Evolutionary conservation across 495 filamentous ascomycete genomes (phyloP).

Genomic region (Tuber aestivum): DNA sequence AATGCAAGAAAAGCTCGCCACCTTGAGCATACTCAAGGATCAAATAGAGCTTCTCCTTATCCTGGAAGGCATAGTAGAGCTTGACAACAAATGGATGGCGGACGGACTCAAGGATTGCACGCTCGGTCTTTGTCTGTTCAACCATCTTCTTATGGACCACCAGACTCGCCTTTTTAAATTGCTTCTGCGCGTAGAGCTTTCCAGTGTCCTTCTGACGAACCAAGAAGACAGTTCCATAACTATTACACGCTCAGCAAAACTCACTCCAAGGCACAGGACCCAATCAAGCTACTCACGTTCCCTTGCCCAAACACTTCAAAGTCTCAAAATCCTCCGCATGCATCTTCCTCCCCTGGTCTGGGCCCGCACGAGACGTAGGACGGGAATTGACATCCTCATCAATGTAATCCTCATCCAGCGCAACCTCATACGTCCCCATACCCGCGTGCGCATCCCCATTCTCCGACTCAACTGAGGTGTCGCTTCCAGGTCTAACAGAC

Average conservation of each 20-base stretch:
- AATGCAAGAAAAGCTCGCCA: slow-evolving; percentile 86
- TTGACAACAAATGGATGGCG: slow-evolving; percentile 96
- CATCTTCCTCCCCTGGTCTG: slow-evolving; percentile 61
- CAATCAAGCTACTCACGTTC: slow-evolving; percentile 49
- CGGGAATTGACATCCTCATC: slow-evolving; percentile 57
- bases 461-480: slow-evolving; percentile 56
- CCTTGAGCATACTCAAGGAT: slow-evolving; percentile 98
- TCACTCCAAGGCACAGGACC: not conserved
- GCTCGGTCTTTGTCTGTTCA: slow-evolving; percentile 96
- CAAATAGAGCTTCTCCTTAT: slow-evolving; percentile 93
- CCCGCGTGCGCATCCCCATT: slow-evolving; percentile 50
- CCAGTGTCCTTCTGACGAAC: slow-evolving; percentile 83
- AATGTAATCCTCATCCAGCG: slow-evolving; percentile 79
- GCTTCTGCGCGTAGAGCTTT: slow-evolving; percentile 92
- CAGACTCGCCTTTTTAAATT: slow-evolving; percentile 91
- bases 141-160: slow-evolving; percentile 87
- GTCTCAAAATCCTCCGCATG: slow-evolving; percentile 82
- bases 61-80: slow-evolving; percentile 96
- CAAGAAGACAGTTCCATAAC: slow-evolving; percentile 82
- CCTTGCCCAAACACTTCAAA: slow-evolving; percentile 93
- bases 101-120: slow-evolving; percentile 85
- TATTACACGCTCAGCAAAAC: slow-evolving; percentile 16
- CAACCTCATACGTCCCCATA: slow-evolving; percentile 79
- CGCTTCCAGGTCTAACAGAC: slow-evolving; percentile 44
- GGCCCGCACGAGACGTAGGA: slow-evolving; percentile 37